These are phyloP conservation scores for Eucommia ulmoides DNA, from an alignment of 257 asterid species.

Conservation along the genomic window DNA sequence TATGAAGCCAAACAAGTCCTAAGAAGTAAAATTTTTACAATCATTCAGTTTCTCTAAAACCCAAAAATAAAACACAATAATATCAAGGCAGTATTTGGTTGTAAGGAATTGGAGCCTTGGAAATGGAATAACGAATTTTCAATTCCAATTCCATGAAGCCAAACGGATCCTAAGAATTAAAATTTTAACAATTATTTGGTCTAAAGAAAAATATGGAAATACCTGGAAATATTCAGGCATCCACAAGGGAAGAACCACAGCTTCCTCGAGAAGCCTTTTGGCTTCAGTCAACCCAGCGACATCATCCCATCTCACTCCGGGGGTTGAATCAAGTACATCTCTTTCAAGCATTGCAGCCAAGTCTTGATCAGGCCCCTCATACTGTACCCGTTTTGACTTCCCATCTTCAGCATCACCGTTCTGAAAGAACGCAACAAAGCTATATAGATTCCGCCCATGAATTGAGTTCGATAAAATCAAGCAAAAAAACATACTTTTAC, in stretches of 20 bases:
- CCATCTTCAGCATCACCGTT: slow-evolving; percentile 88
- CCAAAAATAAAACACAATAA: too few relatives aligned
- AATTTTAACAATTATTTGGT: neutral
- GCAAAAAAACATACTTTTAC: too few relatives aligned
- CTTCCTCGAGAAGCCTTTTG: slow-evolving; percentile 94
- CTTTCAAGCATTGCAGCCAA: slow-evolving; percentile 99
- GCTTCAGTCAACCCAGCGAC: slow-evolving; percentile 98
- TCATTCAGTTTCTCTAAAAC: too few relatives aligned
- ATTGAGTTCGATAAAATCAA: too few relatives aligned
- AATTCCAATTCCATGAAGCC: too few relatives aligned
- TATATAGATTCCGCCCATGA: too few relatives aligned
- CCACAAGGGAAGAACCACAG: slow-evolving; percentile 98
- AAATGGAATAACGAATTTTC: too few relatives aligned
- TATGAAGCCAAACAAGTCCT: too few relatives aligned
- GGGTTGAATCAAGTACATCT: slow-evolving; percentile 85
- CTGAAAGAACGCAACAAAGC: slow-evolving; percentile 19
- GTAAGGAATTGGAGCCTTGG: too few relatives aligned
- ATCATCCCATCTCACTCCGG: slow-evolving; percentile 99
- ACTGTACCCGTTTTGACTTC: slow-evolving; percentile 65
- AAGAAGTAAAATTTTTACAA: too few relatives aligned
- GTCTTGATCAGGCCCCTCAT: slow-evolving; percentile 97
- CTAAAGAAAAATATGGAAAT: slow-evolving; percentile 12
- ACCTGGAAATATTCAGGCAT: slow-evolving; percentile 99
- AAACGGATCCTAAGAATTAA: too few relatives aligned
- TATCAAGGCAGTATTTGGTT: too few relatives aligned